phyloP scores from a whole-genome alignment of 768 basidiomycete species.

The Xerocomus brunneocitrinus region DNA sequence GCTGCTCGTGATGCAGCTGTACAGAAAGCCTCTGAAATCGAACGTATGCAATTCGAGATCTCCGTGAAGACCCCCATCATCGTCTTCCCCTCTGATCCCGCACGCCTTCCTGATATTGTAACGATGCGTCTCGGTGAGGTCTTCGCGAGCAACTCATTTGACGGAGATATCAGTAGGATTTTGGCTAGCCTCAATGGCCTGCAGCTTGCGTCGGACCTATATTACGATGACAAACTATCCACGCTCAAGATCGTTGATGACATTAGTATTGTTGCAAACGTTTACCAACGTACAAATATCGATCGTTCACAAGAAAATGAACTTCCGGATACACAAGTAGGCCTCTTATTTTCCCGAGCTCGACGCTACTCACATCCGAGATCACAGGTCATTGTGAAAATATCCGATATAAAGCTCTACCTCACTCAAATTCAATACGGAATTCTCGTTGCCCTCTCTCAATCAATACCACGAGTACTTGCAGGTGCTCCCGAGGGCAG shows the following conservation, averaged over 20 bases:
- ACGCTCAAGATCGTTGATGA: constrained; percentile 88
- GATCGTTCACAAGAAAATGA: constrained; percentile 48
- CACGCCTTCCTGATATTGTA: constrained; percentile 60
- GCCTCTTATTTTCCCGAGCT: constrained; percentile 1
- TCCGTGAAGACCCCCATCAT: constrained; percentile 89
- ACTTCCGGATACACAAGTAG: constrained; percentile 74
- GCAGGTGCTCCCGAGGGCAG: constrained; percentile 42
- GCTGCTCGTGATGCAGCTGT: constrained; percentile 90
- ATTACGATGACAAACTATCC: constrained; percentile 43
- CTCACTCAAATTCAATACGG: constrained; percentile 83
- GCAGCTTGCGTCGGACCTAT: constrained; percentile 69
- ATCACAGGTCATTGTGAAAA: constrained; percentile 57
- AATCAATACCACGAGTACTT: constrained; percentile 66
- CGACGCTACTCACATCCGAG: constrained; percentile 6
- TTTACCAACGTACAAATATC: constrained; percentile 57
- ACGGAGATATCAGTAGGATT: constrained; percentile 51
- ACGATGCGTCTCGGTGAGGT: constrained; percentile 88
- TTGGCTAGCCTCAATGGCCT: constrained; percentile 78
- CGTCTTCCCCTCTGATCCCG: constrained; percentile 72
- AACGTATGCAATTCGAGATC: constrained; percentile 89
- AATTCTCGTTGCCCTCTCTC: constrained; percentile 59
- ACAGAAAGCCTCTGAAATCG: constrained; percentile 88
- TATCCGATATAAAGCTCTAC: constrained; percentile 81
- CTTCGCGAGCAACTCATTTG: constrained; percentile 70
- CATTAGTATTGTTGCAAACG: constrained; percentile 66